Evolutionary conservation across 768 basidiomycete genomes (phyloP).

Genomic region (Zangia roseola): DNA sequence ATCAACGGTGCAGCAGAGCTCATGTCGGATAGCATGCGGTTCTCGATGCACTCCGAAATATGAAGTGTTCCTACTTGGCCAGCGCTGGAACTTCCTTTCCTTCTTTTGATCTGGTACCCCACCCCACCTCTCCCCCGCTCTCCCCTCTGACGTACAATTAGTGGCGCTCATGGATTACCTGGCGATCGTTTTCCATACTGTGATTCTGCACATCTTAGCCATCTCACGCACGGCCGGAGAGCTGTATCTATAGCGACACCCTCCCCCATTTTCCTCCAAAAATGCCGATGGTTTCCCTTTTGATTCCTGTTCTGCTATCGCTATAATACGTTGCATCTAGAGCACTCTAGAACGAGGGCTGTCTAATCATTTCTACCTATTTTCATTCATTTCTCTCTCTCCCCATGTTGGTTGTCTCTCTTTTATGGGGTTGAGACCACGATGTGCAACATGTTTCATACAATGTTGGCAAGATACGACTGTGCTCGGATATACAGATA

Average conservation of each 20-base stretch:
- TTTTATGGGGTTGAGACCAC: too few relatives aligned
- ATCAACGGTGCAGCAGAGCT: slow-evolving; percentile 39
- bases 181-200: not conserved
- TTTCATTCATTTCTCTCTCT: not conserved
- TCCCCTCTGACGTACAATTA: not conserved
- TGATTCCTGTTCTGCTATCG: not conserved
- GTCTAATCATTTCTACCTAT: too few relatives aligned
- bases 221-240: slow-evolving; percentile 8
- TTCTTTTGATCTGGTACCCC: not conserved
- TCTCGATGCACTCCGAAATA: slow-evolving; percentile 33
- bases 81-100: not conserved
- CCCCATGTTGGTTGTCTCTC: too few relatives aligned
- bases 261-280: not conserved
- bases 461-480: too few relatives aligned
- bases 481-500: too few relatives aligned
- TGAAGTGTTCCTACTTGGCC: not conserved
- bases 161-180: not conserved
- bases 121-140: not conserved
- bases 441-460: too few relatives aligned
- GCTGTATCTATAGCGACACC: slow-evolving; percentile 10
- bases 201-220: slow-evolving; percentile 5
- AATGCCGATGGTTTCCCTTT: not conserved
- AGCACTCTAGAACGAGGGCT: slow-evolving; percentile 1
- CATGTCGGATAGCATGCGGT: slow-evolving; percentile 42
- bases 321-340: slow-evolving; percentile 1